phyloP scores from a whole-genome alignment of 768 basidiomycete species.

The Calocera viscosa region DNA sequence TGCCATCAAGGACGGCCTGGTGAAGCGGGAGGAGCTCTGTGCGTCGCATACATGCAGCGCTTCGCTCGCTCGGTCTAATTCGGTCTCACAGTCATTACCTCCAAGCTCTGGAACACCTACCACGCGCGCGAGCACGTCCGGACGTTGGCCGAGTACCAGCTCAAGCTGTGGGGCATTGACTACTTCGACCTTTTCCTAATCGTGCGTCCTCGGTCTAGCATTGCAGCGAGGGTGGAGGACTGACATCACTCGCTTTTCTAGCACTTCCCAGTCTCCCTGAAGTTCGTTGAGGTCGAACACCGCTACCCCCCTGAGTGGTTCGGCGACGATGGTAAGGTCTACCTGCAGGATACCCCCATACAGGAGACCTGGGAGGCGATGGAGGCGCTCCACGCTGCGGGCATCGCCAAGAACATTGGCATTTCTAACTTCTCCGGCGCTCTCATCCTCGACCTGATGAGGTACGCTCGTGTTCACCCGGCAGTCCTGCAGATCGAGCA shows the following conservation, averaged over 20 bases:
- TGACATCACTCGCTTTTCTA: constrained; percentile 55
- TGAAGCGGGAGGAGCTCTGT: constrained; percentile 82
- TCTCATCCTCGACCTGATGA: constrained; percentile 60
- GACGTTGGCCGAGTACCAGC: constrained; percentile 45
- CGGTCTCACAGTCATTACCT: constrained; percentile 53
- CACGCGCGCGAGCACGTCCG: constrained; percentile 63
- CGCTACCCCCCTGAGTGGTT: constrained; percentile 78
- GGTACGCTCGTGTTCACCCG: constrained; percentile 56
- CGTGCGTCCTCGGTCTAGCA: not conserved
- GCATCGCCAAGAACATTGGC: constrained; percentile 66
- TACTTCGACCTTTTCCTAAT: constrained; percentile 30
- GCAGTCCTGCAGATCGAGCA: constrained; percentile 49
- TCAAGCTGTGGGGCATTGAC: constrained; percentile 69
- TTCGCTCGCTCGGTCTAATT: not conserved
- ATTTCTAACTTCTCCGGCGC: constrained; percentile 66
- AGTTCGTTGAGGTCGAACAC: constrained; percentile 63
- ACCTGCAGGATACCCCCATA: constrained; percentile 53
- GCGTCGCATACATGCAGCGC: constrained; percentile 25
- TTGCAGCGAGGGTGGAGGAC: not conserved
- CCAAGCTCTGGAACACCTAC: constrained; percentile 88
- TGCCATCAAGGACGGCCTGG: constrained; percentile 67
- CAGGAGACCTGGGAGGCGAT: constrained; percentile 75
- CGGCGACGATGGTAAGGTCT: constrained; percentile 53
- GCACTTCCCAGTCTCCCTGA: constrained; percentile 74
- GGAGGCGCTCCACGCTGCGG: constrained; percentile 64